Evolutionary conservation across 164 flowering plant genomes (phyloP).

Genomic region (Chimonanthus salicifolius): DNA sequence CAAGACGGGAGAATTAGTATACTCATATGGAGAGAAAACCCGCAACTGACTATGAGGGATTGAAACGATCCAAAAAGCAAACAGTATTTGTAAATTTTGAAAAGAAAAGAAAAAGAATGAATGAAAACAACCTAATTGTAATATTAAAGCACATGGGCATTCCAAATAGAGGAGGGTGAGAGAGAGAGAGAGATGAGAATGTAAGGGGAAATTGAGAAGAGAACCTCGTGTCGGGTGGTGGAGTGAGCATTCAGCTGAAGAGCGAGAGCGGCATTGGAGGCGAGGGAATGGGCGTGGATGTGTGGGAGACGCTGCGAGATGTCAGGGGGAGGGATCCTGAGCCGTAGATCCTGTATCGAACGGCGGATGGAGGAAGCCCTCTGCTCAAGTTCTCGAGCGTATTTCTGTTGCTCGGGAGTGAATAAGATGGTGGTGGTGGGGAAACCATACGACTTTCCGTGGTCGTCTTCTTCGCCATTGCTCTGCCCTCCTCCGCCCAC

Average conservation of each 20-base stretch:
- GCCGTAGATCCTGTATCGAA: conserved; percentile 79
- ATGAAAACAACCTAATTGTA: not conserved
- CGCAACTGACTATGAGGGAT: too few relatives aligned
- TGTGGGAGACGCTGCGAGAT: conserved; percentile 90
- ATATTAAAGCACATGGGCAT: not conserved
- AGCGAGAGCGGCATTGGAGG: conserved; percentile 82
- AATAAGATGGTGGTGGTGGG: conserved; percentile 28
- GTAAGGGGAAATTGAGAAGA: not conserved
- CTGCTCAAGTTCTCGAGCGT: conserved; percentile 45
- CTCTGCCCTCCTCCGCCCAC: conserved; percentile 48
- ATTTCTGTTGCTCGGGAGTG: conserved; percentile 60
- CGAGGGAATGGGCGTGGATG: conserved; percentile 87
- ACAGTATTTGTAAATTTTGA: too few relatives aligned
- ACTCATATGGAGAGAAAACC: too few relatives aligned
- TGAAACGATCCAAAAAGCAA: too few relatives aligned
- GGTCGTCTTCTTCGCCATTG: conserved; percentile 27
- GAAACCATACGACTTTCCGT: not conserved
- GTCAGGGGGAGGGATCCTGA: conserved; percentile 74
- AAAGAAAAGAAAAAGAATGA: not conserved
- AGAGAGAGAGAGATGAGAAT: not conserved
- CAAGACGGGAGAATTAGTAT: too few relatives aligned
- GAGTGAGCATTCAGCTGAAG: conserved; percentile 78
- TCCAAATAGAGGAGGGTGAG: not conserved
- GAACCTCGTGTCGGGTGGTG: conserved; percentile 72
- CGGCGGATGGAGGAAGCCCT: conserved; percentile 60